Conservation (phyloP, 1,139 yeast genomes). For the Hyphopichia burtonii region DNA sequence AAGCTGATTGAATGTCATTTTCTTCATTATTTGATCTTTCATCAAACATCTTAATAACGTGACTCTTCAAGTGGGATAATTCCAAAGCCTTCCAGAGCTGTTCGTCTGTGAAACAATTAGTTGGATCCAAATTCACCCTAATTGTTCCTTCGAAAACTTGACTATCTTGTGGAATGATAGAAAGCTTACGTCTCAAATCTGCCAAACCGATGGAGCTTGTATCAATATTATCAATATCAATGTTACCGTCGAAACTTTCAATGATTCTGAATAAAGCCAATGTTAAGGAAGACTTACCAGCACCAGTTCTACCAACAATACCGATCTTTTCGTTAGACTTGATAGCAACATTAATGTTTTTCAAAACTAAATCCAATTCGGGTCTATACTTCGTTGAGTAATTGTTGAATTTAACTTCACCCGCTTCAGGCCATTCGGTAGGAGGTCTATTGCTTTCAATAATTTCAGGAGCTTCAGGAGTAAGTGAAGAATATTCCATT, state of each 20-base stretch:
- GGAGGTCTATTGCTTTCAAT: slow-evolving; percentile 71
- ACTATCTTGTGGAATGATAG: slow-evolving; percentile 96
- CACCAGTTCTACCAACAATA: slow-evolving; percentile 95
- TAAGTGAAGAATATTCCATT: slow-evolving; percentile 74
- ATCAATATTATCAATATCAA: slow-evolving; percentile 69
- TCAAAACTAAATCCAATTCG: slow-evolving; percentile 78
- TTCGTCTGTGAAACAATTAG: slow-evolving; percentile 63
- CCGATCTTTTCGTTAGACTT: slow-evolving; percentile 86
- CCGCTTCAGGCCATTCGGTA: slow-evolving; percentile 73
- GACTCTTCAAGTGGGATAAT: slow-evolving; percentile 78
- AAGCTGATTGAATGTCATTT: slow-evolving; percentile 35
- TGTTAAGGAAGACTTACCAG: slow-evolving; percentile 92
- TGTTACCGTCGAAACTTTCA: slow-evolving; percentile 72
- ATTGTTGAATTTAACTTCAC: slow-evolving; percentile 67
- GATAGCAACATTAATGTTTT: slow-evolving; percentile 64
- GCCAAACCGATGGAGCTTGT: slow-evolving; percentile 73
- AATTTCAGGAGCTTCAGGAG: slow-evolving; percentile 79
- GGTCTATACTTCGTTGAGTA: slow-evolving; percentile 86
- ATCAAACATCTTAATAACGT: slow-evolving; percentile 59
- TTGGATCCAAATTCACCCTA: slow-evolving; percentile 88
- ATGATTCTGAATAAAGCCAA: slow-evolving; percentile 87
- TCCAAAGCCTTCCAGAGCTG: slow-evolving; percentile 85
- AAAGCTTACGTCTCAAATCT: slow-evolving; percentile 80
- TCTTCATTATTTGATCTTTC: slow-evolving; percentile 28
- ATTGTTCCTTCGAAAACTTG: slow-evolving; percentile 93